A percentile compares a stretch with the other conserved stretches of the same genome.
phyloP scores from a whole-genome alignment of 1,139 yeast species.

The Blastobotrys arbuscula region DNA sequence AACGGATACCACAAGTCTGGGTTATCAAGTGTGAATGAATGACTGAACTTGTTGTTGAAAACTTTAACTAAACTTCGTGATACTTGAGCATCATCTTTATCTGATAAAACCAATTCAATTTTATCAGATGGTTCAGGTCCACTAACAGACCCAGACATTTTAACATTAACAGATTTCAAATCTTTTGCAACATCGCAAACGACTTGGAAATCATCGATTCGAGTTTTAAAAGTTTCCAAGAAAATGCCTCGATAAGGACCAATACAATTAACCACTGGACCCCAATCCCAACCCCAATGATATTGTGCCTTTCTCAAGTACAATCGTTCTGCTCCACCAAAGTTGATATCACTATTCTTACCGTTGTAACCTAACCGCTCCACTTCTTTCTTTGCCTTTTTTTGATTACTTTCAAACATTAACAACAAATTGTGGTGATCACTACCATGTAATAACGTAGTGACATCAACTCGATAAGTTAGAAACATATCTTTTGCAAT shows the following conservation, averaged over 20 bases:
- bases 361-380: slow-evolving; percentile 14
- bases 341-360: slow-evolving; percentile 12
- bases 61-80: background rate
- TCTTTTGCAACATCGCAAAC: slow-evolving; percentile 18
- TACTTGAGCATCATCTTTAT: background rate
- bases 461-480: slow-evolving; percentile 21
- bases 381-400: slow-evolving; percentile 13
- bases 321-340: slow-evolving; percentile 15
- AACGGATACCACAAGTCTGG: slow-evolving; percentile 42
- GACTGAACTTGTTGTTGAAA: background rate
- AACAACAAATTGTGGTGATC: slow-evolving; percentile 7
- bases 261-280: slow-evolving; percentile 17
- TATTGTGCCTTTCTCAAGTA: slow-evolving; percentile 21
- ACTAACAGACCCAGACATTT: background rate
- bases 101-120: background rate
- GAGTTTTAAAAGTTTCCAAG: slow-evolving; percentile 14
- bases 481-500: slow-evolving; percentile 19
- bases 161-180: slow-evolving; percentile 12
- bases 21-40: slow-evolving; percentile 4
- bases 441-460: slow-evolving; percentile 6
- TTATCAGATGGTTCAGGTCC: background rate
- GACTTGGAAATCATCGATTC: slow-evolving; percentile 12
- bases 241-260: slow-evolving; percentile 20
- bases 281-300: slow-evolving; percentile 24
- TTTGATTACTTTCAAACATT: slow-evolving; percentile 10